A percentile compares a stretch with the other conserved stretches of the same genome.
Conservation (phyloP, 768 basidiomycete species). For the Tylopilus cervinicoccineus region DNA sequence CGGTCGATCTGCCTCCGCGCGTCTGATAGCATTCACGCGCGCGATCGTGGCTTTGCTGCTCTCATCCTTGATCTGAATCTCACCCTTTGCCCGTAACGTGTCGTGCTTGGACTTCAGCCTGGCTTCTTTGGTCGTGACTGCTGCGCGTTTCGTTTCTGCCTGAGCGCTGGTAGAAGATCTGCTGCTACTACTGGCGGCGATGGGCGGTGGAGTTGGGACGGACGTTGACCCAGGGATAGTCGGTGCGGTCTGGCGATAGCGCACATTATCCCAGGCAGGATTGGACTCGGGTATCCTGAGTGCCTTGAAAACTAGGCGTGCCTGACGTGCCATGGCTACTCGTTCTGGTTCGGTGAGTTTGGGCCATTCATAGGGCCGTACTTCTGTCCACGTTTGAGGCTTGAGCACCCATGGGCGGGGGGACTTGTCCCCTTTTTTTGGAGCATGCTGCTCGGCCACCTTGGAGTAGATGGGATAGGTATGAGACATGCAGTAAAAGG, state of each 20-base stretch:
- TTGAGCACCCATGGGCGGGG: constrained; percentile 52
- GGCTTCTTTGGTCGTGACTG: constrained; percentile 41
- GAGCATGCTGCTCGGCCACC: constrained; percentile 46
- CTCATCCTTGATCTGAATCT: constrained; percentile 40
- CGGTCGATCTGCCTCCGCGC: constrained; percentile 20
- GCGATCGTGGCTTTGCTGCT: constrained; percentile 28
- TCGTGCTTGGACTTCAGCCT: constrained; percentile 38
- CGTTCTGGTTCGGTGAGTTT: constrained; percentile 47
- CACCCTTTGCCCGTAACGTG: constrained; percentile 28
- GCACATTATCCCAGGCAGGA: constrained; percentile 58
- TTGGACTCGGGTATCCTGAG: constrained; percentile 58
- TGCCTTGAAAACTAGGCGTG: constrained; percentile 43
- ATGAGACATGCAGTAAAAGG: no score
- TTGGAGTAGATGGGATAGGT: constrained; percentile 20
- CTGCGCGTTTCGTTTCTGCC: constrained; percentile 40
- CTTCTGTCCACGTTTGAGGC: constrained; percentile 57
- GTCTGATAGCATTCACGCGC: constrained; percentile 29
- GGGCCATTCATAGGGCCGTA: constrained; percentile 64
- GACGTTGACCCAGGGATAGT: constrained; percentile 11
- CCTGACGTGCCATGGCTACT: constrained; percentile 46
- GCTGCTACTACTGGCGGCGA: constrained; percentile 16
- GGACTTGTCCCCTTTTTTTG: constrained; percentile 36
- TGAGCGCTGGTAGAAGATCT: constrained; percentile 25
- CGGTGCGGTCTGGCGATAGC: constrained; percentile 26
- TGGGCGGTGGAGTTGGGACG: constrained; percentile 14